Percentiles rank a stretch among this genome's conserved stretches.
phyloP scores from a whole-genome alignment of 2,329 filamentous ascomycete species.

The Colletotrichum godetiae region DNA sequence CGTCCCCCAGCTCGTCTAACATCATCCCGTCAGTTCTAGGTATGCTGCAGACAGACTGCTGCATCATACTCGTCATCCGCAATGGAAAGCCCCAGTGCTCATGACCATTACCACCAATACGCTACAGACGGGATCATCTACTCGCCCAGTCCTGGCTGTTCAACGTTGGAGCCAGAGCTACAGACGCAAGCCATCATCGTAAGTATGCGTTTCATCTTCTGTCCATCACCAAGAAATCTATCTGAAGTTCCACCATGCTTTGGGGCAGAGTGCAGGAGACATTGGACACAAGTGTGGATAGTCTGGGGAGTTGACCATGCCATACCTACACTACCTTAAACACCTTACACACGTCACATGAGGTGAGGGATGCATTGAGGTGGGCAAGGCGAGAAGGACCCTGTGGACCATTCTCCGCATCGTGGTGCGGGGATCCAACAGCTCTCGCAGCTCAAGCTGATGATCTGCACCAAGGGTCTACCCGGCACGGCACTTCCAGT shows the following conservation, averaged over 20 bases:
- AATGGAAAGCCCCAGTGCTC: not conserved
- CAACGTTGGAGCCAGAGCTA: not conserved
- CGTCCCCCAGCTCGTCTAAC: not conserved
- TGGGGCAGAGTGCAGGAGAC: not conserved
- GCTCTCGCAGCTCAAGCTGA: not conserved
- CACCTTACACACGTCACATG: not conserved
- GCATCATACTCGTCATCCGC: not conserved
- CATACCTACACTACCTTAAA: too few relatives aligned
- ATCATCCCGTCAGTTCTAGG: not conserved
- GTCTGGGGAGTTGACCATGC: not conserved
- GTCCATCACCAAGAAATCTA: not conserved
- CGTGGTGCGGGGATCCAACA: not conserved
- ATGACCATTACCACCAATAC: not conserved
- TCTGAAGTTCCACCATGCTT: not conserved
- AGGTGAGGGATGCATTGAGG: not conserved
- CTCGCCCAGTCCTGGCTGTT: not conserved
- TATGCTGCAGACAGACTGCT: constrained; percentile 2
- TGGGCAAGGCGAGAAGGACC: not conserved
- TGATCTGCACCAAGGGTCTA: constrained; percentile 15
- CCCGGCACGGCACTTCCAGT: constrained; percentile 7
- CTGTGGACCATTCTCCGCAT: not conserved
- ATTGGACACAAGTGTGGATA: constrained; percentile 20
- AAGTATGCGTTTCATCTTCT: not conserved
- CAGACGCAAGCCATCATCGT: not conserved
- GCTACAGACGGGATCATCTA: not conserved